A percentile compares a stretch with the other conserved stretches of the same genome.
Conservation (phyloP, 176 grass and related monocot species). For the Tillandsia fasciculata region DNA sequence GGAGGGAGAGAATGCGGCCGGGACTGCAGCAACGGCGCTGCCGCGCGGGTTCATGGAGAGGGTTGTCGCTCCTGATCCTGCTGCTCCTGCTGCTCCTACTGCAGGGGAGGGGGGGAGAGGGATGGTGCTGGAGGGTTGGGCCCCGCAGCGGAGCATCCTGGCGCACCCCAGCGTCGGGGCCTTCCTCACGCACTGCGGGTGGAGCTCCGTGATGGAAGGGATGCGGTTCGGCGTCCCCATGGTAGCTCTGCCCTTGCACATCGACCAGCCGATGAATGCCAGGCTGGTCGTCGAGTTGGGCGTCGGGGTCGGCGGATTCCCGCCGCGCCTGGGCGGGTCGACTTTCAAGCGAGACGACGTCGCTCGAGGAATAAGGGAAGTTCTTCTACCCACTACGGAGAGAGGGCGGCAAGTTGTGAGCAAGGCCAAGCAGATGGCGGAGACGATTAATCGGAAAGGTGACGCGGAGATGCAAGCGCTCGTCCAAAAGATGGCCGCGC, state of each 20-base stretch:
- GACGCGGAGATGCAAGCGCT: slow-evolving; percentile 27
- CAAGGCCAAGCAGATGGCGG: slow-evolving; percentile 27
- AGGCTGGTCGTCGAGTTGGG: slow-evolving; percentile 53
- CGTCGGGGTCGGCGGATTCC: slow-evolving; percentile 34
- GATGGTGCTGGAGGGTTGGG: slow-evolving; percentile 63
- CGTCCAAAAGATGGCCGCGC: slow-evolving; percentile 28
- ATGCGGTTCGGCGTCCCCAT: slow-evolving; percentile 46
- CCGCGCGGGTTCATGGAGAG: slow-evolving; percentile 11
- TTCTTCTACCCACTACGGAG: slow-evolving; percentile 13
- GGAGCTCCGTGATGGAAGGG: slow-evolving; percentile 73
- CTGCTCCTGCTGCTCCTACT: slow-evolving; percentile 19
- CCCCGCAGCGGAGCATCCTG: slow-evolving; percentile 54
- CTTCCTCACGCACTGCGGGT: slow-evolving; percentile 82
- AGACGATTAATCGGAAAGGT: slow-evolving; percentile 21
- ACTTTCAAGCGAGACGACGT: slow-evolving; percentile 44
- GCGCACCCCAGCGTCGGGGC: slow-evolving; percentile 33
- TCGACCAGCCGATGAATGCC: slow-evolving; percentile 56
- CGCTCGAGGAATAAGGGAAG: slow-evolving; percentile 19
- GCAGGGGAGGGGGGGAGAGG: slow-evolving; percentile 22
- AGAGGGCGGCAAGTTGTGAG: slow-evolving; percentile 15
- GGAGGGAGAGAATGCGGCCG: background rate
- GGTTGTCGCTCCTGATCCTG: background rate
- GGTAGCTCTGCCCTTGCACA: slow-evolving; percentile 61
- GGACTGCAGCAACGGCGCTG: slow-evolving; percentile 8
- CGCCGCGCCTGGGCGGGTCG: slow-evolving; percentile 18